Evolutionary conservation across 257 asterid species (phyloP).

Genomic region (Rauvolfia tetraphylla): DNA sequence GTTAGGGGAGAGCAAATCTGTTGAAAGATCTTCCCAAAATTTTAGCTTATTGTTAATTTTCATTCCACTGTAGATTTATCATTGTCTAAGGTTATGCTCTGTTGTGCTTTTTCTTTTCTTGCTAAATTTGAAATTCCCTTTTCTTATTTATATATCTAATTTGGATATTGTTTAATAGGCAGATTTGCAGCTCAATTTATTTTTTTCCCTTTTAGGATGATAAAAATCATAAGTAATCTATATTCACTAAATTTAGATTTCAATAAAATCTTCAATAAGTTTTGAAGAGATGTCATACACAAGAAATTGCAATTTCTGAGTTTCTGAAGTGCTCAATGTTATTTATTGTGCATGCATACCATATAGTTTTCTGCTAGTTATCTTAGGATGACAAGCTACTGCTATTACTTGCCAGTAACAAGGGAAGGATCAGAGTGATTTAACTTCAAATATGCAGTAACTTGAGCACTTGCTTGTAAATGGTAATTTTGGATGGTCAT

Average conservation of each 20-base stretch:
- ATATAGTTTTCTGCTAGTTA: not conserved
- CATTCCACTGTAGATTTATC: not conserved
- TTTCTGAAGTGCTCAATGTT: not conserved
- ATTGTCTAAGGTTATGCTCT: not conserved
- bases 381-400: not conserved
- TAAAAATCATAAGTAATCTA: not conserved
- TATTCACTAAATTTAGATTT: not conserved
- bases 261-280: not conserved
- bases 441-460: not conserved
- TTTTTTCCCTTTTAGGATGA: not conserved
- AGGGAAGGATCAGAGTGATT: not conserved
- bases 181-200: not conserved
- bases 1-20: not conserved
- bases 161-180: not conserved
- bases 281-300: not conserved
- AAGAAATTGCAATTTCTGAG: not conserved
- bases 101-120: not conserved
- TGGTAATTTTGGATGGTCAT: not conserved
- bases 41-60: not conserved
- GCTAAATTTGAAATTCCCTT: not conserved
- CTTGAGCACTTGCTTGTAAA: not conserved
- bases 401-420: not conserved
- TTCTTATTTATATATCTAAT: not conserved
- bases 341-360: not conserved
- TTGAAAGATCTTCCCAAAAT: not conserved